phyloP scores from a whole-genome alignment of 768 basidiomycete genomes.

The Flagelloscypha sp. region DNA sequence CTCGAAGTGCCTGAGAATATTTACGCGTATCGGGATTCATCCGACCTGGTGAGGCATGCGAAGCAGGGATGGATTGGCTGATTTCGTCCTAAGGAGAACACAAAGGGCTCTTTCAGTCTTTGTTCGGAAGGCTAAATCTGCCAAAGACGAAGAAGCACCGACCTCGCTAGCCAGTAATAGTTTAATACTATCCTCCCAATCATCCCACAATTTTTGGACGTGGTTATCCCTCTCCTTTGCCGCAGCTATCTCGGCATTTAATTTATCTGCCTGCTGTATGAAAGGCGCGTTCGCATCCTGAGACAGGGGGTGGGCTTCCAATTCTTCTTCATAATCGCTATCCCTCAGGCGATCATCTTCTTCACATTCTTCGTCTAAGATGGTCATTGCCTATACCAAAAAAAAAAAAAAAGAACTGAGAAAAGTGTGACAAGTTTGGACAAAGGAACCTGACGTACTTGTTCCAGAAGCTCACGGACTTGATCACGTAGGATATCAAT shows the following conservation, averaged over 20 bases:
- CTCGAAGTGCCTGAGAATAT: conserved; percentile 63
- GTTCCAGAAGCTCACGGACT: conserved; percentile 58
- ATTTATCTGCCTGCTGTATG: conserved; percentile 60
- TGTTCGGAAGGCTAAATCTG: not conserved
- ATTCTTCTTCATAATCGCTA: no score
- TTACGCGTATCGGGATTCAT: conserved; percentile 43
- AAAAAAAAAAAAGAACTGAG: conserved; percentile 1
- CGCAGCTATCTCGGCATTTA: conserved; percentile 60
- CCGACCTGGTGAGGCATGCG: conserved; percentile 33
- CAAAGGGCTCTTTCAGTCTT: conserved; percentile 1
- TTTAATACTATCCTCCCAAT: conserved; percentile 71
- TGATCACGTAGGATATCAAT: conserved; percentile 58
- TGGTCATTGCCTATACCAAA: conserved; percentile 63
- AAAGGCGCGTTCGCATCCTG: conserved; percentile 73
- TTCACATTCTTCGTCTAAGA: conserved; percentile 85
- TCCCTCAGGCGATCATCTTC: conserved; percentile 66
- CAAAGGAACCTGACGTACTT: conserved; percentile 40
- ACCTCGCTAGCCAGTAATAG: conserved; percentile 66
- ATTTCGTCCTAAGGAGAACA: conserved; percentile 43
- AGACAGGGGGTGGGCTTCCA: conserved; percentile 47
- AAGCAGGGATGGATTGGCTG: conserved; percentile 61
- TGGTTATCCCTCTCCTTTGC: conserved; percentile 70
- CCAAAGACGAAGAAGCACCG: conserved; percentile 1
- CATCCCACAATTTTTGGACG: conserved; percentile 78
- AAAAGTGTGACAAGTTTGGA: not conserved